Percentiles rank a stretch among this genome's conserved stretches.
Evolutionary conservation across 108 stramenopile genomes (phyloP).

Genomic region (Skeletonema tropicum): DNA sequence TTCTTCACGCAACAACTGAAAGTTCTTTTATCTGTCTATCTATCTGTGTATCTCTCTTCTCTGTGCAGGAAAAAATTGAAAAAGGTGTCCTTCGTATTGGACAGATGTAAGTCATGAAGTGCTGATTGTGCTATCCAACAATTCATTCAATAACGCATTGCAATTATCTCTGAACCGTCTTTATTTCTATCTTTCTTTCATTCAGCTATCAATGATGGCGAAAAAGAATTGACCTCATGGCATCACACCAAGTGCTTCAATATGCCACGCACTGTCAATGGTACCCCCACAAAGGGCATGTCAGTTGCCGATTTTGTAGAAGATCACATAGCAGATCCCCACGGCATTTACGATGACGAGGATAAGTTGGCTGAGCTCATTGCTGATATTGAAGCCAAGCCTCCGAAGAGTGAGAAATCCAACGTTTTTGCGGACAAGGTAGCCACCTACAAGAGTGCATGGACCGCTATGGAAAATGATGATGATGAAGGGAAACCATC

Average conservation of each 20-base stretch:
- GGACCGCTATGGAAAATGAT: constrained; percentile 25
- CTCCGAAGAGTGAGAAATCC: constrained; percentile 21
- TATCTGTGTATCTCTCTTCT: background rate
- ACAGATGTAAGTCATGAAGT: background rate
- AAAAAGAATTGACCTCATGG: background rate
- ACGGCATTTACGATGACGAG: constrained; percentile 25
- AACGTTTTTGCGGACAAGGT: constrained; percentile 21
- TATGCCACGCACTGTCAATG: background rate
- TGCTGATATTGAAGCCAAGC: constrained; percentile 25
- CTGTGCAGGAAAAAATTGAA: constrained; percentile 38
- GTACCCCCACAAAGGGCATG: background rate
- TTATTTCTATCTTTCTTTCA: background rate
- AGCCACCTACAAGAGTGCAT: constrained; percentile 10
- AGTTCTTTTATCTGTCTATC: too few relatives aligned
- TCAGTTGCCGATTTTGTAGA: constrained; percentile 48
- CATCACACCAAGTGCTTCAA: constrained; percentile 52
- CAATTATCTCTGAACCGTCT: background rate
- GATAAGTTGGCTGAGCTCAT: constrained; percentile 34
- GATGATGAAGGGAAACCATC: constrained; percentile 43
- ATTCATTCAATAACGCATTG: too few relatives aligned
- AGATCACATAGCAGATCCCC: constrained; percentile 43
- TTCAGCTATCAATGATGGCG: background rate
- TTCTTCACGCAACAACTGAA: background rate
- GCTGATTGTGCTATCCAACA: too few relatives aligned
- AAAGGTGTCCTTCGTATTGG: constrained; percentile 58